These are phyloP conservation scores for Acanthamoeba castellanii DNA, from an alignment of 208 protist species.

Conservation along the genomic window DNA sequence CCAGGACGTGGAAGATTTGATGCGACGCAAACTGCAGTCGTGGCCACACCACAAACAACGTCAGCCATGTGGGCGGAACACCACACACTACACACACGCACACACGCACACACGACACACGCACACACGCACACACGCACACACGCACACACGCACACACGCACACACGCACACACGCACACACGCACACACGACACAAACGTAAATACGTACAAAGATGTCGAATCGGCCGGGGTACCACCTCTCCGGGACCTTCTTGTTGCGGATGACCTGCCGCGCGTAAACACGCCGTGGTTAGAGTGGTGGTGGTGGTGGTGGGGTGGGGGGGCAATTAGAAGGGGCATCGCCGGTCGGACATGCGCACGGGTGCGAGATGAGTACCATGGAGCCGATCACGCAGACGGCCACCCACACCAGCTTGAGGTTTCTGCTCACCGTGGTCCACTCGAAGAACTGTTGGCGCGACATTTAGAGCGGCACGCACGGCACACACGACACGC, in stretches of 20 bases:
- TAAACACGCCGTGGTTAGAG: neutral
- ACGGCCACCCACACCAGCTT: constrained; percentile 49
- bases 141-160: too few species aligned
- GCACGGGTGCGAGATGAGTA: neutral
- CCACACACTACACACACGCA: neutral
- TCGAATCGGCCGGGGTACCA: constrained; percentile 56
- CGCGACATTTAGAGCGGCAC: too few species aligned
- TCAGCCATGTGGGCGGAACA: too few species aligned
- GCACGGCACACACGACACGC: neutral
- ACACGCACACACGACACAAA: neutral
- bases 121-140: too few species aligned
- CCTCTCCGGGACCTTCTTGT: constrained; percentile 46
- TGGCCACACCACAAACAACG: neutral
- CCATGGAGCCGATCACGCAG: constrained; percentile 49
- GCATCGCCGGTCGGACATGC: too few species aligned
- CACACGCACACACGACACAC: neutral
- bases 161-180: too few species aligned
- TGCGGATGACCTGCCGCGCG: neutral
- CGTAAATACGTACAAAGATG: neutral
- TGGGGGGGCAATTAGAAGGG: too few species aligned
- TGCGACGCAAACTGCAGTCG: constrained; percentile 13
- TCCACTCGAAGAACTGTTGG: constrained; percentile 38
- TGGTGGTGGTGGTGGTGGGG: too few species aligned
- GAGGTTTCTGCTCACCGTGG: neutral
- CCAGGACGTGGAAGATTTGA: constrained; percentile 51